Percentiles rank a stretch among this genome's conserved stretches.
Conservation (phyloP, 179 eudicot species). For the Silene coronaria region DNA sequence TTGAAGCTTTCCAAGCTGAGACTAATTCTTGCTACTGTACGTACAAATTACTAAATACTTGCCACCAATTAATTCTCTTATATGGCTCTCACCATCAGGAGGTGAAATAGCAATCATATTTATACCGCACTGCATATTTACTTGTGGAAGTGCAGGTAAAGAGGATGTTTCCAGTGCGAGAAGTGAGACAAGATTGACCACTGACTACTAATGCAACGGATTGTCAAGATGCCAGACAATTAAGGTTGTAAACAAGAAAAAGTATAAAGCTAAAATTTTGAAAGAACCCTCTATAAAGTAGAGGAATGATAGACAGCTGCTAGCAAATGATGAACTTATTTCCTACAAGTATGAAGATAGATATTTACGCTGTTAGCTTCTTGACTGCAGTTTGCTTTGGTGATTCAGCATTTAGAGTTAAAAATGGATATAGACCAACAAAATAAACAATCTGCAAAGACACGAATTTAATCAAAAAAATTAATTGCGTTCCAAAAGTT, state of each 20-base stretch:
- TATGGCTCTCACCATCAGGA: no score
- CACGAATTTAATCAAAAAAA: slow-evolving; percentile 13
- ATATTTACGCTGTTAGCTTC: slow-evolving; percentile 58
- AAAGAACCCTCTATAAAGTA: background rate
- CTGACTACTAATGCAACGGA: background rate
- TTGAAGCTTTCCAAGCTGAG: background rate
- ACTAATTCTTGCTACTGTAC: background rate
- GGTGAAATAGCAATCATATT: no score
- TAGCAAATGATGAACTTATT: background rate
- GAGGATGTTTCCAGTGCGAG: no score
- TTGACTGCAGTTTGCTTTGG: slow-evolving; percentile 45
- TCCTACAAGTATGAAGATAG: slow-evolving; percentile 10
- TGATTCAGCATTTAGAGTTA: slow-evolving; percentile 58
- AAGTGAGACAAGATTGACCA: no score
- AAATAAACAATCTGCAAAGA: slow-evolving; percentile 52
- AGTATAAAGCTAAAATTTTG: background rate
- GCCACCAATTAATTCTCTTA: background rate
- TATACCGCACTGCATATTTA: no score
- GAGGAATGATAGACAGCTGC: background rate
- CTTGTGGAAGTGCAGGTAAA: no score
- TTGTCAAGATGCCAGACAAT: background rate
- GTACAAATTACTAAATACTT: background rate
- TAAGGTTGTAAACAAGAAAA: background rate
- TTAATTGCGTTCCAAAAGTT: background rate
- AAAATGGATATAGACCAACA: slow-evolving; percentile 72